phyloP scores from a whole-genome alignment of 495 filamentous ascomycete genomes.

The Penicilliopsis zonata region DNA sequence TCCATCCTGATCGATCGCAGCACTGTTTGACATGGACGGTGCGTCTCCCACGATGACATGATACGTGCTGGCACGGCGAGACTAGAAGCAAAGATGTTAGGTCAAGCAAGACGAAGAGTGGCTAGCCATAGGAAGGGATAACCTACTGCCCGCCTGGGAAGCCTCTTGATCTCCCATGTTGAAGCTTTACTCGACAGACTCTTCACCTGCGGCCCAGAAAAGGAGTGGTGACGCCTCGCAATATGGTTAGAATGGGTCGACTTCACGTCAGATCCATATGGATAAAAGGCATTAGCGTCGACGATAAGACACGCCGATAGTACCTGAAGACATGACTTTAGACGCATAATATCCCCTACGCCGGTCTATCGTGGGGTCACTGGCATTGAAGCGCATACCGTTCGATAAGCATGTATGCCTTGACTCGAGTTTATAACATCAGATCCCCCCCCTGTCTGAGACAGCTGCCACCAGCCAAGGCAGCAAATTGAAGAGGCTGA shows the following conservation, averaged over 20 bases:
- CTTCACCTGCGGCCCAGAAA: too few relatives aligned
- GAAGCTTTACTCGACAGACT: slow-evolving; percentile 6
- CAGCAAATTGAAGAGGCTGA: too few relatives aligned
- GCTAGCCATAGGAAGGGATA: neutral
- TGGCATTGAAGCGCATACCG: too few relatives aligned
- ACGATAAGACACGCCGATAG: slow-evolving; percentile 9
- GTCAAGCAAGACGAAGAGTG: neutral
- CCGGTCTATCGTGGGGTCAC: too few relatives aligned
- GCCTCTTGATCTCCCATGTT: slow-evolving; percentile 21
- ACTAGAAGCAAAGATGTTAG: slow-evolving; percentile 3
- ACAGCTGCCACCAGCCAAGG: too few relatives aligned
- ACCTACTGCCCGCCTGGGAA: slow-evolving; percentile 6
- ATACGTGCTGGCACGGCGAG: slow-evolving; percentile 39
- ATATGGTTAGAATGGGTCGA: neutral
- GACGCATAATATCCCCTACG: too few relatives aligned
- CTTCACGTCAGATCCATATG: slow-evolving; percentile 13
- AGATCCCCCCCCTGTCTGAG: too few relatives aligned
- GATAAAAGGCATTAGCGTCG: slow-evolving; percentile 22
- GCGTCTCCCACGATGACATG: slow-evolving; percentile 40
- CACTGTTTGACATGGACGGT: slow-evolving; percentile 43
- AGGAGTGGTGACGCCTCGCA: too few relatives aligned
- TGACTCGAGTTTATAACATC: too few relatives aligned
- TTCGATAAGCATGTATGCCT: too few relatives aligned
- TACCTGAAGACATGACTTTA: slow-evolving; percentile 7
- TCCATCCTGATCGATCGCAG: slow-evolving; percentile 61